Base-by-base conservation (phyloP, 2,329 filamentous ascomycete species). In the Pseudogymnoascus sp. region DNA sequence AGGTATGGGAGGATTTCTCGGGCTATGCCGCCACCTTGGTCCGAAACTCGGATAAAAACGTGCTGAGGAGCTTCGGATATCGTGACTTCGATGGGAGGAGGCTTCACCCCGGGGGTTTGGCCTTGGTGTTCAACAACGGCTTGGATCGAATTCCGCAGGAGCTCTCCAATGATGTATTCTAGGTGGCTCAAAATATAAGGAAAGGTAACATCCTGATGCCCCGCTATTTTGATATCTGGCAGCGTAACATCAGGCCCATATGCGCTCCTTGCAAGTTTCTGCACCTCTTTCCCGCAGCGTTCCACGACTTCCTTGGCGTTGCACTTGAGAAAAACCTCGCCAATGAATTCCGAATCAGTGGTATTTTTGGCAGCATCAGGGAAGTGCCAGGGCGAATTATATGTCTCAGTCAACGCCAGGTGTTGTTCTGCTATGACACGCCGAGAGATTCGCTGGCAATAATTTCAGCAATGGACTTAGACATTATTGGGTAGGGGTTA, bases 381-480 rank as follows among this genome's bases (percentile, higher is more conserved):
- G 64, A 92, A 93, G 78, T 96, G 93, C 85, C 90, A 93, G 1
- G 90, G 88, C 0, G 90, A 90, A 74, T 95, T 88, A 78, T 93
- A 97, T 1, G 93, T 97, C 69, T 97, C 93, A 4, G 93, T 96
- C 16, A 99, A 82, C 8, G 95, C 92, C 38, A 99, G 85, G 73
- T 99, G 95, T 72, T 99, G 95, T 76, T 99, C 95, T 35, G 95
- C 95, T 72, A 99, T 99, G 68, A 97, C 95, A 66, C 96, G 86
- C 65, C 95, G 87, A 50, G 93, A 97, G 69, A 99, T 99, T 65
- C 95, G 86, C 90, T 95, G 68, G 14, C 63, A 56, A 35, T 61
- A 64, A 38, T 47, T 26, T 63, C 61, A 47, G 37, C n/a, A 26
- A 50, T 16, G 6, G 6, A 33, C 26, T 56, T 24, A 13, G 16